These are phyloP conservation scores for Pseudotulostoma volvatum DNA, from an alignment of 495 filamentous ascomycete genomes.

Conservation along the genomic window DNA sequence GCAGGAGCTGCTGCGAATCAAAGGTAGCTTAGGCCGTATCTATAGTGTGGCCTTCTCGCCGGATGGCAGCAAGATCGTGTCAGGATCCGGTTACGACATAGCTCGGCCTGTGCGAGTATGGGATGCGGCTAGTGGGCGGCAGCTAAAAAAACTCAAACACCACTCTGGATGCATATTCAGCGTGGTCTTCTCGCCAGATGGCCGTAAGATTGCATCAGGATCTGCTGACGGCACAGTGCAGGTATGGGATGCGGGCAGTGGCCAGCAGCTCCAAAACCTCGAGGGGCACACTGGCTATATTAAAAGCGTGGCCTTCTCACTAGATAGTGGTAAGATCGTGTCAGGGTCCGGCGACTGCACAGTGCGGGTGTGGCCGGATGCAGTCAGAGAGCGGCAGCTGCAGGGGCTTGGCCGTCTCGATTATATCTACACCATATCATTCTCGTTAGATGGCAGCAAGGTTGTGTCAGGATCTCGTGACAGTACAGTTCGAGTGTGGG, in stretches of 20 bases:
- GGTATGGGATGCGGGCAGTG: constrained; percentile 11
- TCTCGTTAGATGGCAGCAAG: constrained; percentile 12
- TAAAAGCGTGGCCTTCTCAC: neutral
- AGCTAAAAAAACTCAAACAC: constrained; percentile 5
- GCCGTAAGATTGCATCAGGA: constrained; percentile 12
- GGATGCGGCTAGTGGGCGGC: constrained; percentile 6
- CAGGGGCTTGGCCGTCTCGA: no score
- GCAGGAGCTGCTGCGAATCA: no score
- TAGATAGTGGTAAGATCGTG: constrained; percentile 4
- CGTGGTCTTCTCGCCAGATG: constrained; percentile 19
- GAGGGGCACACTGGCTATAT: neutral
- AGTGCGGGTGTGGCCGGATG: constrained; percentile 13
- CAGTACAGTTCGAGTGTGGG: no score
- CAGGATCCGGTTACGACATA: constrained; percentile 2
- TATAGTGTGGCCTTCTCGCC: constrained; percentile 8
- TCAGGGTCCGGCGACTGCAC: constrained; percentile 10
- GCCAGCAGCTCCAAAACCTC: constrained; percentile 1
- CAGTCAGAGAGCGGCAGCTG: no score
- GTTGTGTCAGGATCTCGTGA: no score
- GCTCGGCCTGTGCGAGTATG: constrained; percentile 13
- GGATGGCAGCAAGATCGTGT: constrained; percentile 6
- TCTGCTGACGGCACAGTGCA: constrained; percentile 14
- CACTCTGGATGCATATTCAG: constrained; percentile 8
- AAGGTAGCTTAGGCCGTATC: neutral
- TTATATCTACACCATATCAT: constrained; percentile 3